Percentiles rank a stretch among this genome's conserved stretches.
Conservation (phyloP, 192 early-diverging fungal species). For the Coemansia sp. region DNA sequence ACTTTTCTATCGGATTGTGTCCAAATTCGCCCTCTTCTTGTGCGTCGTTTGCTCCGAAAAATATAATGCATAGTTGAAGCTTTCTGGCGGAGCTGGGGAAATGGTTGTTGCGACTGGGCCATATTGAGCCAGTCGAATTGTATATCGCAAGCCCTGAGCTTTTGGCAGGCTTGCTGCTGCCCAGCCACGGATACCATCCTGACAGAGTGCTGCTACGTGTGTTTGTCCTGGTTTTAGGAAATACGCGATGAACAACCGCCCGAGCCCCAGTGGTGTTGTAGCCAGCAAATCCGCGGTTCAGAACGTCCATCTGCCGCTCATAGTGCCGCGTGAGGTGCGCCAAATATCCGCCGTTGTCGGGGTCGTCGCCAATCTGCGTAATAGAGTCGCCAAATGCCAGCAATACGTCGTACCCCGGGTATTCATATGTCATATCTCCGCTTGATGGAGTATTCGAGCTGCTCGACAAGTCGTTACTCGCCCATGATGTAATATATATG, state of each 20-base stretch:
- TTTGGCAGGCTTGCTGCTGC: neutral
- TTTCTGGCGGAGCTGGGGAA: conserved; percentile 1
- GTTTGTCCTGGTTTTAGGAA: conserved; percentile 36
- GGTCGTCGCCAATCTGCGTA: conserved; percentile 29
- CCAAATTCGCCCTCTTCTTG: conserved; percentile 31
- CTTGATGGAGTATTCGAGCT: too few relatives aligned
- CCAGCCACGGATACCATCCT: neutral
- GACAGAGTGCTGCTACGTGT: too few relatives aligned
- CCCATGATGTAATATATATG: neutral
- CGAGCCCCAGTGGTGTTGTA: conserved; percentile 68
- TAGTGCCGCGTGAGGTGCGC: conserved; percentile 57
- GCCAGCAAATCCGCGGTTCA: conserved; percentile 77
- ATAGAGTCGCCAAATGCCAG: conserved; percentile 39
- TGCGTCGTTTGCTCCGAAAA: conserved; percentile 82
- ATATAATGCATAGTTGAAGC: conserved; percentile 45
- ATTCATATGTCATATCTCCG: neutral
- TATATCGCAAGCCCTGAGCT: neutral
- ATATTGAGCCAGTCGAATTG: neutral
- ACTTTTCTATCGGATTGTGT: conserved; percentile 61
- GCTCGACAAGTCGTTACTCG: neutral
- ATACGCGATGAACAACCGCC: conserved; percentile 56
- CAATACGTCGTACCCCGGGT: conserved; percentile 21
- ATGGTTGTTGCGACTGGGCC: neutral
- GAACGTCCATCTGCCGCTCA: conserved; percentile 68
- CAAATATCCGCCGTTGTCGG: conserved; percentile 50